Base-by-base conservation (phyloP, 148 eudicot species). In the Vaccinium vitisidaea region DNA sequence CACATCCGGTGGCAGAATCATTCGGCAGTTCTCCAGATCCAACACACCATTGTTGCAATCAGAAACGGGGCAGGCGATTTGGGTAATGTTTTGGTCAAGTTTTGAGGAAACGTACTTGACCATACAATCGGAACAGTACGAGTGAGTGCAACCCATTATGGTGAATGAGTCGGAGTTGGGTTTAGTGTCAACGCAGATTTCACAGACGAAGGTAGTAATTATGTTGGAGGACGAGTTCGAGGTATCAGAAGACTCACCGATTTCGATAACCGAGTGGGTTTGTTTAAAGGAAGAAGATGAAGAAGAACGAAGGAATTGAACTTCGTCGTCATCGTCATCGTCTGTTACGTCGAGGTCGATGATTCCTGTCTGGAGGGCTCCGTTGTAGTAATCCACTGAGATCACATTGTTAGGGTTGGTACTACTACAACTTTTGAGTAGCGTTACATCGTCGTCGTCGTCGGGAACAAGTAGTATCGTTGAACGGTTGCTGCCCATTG, bases 161-260 rank as follows among this genome's bases (percentile, higher is more conserved):
- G 36, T 63, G 36, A 92, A 91, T 0, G 80, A 58, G 52, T 89
- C 92, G 5, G 56, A 46, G 1, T 0, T 36, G 2, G 88, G 85
- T 83, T 90, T 92, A 21, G 86, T 71, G 9, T 92, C 94, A 0
- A 89, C 88, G 83, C 96, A 93, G 18, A 92, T 92, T 49, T 92
- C 96, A 79, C 96, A 92, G 55, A 46, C 46, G 70, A 92, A 91
- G 83, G 77, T 14, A 9, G 59, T 56, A 16, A 23, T 56, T 81
- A 12, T 15, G 5, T 36, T 78, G 1, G 73, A 59, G 59, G 77
- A 84, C 9, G 88, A 77, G 21, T 86, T 82, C 46, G 46, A 43
- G 46, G 6, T 43, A 43, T 43, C 46, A 2, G 94, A 92, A 0
- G 89, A 88, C 53, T 90, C 90, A 5, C 92, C 94, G 25, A 54